Conservation (phyloP, 2,329 filamentous ascomycete genomes). For the Eurotiales sp. region DNA sequence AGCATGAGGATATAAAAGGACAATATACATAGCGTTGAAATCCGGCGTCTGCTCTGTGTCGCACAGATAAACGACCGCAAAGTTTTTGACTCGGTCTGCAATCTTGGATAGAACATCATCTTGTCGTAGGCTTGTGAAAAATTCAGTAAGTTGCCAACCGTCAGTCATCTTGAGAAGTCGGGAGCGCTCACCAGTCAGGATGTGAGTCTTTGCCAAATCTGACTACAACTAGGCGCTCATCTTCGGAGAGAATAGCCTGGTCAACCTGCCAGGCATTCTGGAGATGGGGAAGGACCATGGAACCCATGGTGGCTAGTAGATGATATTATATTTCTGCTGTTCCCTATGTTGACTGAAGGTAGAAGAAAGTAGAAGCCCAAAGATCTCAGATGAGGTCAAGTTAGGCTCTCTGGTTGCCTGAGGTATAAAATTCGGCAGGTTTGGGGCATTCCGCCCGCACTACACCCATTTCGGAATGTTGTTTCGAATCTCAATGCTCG, state of each 20-base stretch:
- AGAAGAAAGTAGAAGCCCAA: conserved; percentile 4
- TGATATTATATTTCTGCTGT: not conserved
- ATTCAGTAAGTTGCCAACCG: not conserved
- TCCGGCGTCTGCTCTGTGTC: conserved; percentile 87
- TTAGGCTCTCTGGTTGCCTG: conserved; percentile 4
- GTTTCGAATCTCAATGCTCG: too few species aligned
- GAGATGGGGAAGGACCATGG: conserved; percentile 87
- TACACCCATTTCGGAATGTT: conserved; percentile 5
- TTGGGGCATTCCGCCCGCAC: not conserved
- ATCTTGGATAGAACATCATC: conserved; percentile 96
- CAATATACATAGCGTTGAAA: conserved; percentile 87
- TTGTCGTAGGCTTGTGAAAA: conserved; percentile 56
- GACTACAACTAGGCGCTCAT: conserved; percentile 78
- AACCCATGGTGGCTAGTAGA: conserved; percentile 66
- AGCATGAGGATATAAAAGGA: not conserved
- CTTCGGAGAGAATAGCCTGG: conserved; percentile 86
- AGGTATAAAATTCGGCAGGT: not conserved
- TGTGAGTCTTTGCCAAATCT: conserved; percentile 87
- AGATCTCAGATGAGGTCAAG: not conserved
- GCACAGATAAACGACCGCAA: conserved; percentile 75
- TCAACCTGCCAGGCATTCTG: conserved; percentile 96
- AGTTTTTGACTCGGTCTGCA: conserved; percentile 81
- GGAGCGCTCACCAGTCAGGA: conserved; percentile 64
- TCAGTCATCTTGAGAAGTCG: conserved; percentile 67
- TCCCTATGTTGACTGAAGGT: not conserved